Percentiles rank a stretch among this genome's conserved stretches.
These are phyloP conservation scores for Mortierella sp. DNA, from an alignment of 371 early-diverging fungal species.

Conservation along the genomic window DNA sequence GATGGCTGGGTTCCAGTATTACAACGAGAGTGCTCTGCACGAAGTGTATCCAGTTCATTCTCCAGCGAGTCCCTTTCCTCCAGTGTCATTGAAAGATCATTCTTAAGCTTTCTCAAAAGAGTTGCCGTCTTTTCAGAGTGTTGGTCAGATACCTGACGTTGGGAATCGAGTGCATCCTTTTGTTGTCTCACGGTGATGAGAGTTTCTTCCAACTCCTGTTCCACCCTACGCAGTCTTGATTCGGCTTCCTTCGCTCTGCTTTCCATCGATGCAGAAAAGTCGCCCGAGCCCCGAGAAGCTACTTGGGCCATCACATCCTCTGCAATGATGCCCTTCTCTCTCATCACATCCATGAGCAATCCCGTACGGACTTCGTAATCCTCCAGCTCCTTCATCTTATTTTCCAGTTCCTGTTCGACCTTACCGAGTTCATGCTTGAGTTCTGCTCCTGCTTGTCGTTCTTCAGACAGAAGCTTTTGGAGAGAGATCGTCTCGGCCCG, in stretches of 20 bases:
- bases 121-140: slow-evolving; percentile 9
- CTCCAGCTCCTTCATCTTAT: slow-evolving; percentile 58
- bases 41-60: not conserved
- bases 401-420: slow-evolving; percentile 55
- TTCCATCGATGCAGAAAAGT: not conserved
- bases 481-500: slow-evolving; percentile 60
- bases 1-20: not conserved
- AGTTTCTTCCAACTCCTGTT: slow-evolving; percentile 1
- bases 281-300: slow-evolving; percentile 1
- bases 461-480: slow-evolving; percentile 59
- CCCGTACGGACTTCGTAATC: slow-evolving; percentile 64
- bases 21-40: not conserved
- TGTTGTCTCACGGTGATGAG: not conserved
- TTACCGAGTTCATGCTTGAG: slow-evolving; percentile 54
- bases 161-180: not conserved
- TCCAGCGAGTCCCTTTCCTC: slow-evolving; percentile 4
- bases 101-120: slow-evolving; percentile 12
- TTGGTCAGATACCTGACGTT: slow-evolving; percentile 7
- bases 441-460: slow-evolving; percentile 59
- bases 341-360: slow-evolving; percentile 66
- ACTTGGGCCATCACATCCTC: slow-evolving; percentile 7
- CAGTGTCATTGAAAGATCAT: slow-evolving; percentile 1
- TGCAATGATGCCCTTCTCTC: slow-evolving; percentile 49
- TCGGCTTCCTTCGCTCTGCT: not conserved
- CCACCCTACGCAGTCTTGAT: not conserved